Percentiles rank a stretch among this genome's conserved stretches.
phyloP scores from a whole-genome alignment of 345 rosid species.

The Syzygium grande region DNA sequence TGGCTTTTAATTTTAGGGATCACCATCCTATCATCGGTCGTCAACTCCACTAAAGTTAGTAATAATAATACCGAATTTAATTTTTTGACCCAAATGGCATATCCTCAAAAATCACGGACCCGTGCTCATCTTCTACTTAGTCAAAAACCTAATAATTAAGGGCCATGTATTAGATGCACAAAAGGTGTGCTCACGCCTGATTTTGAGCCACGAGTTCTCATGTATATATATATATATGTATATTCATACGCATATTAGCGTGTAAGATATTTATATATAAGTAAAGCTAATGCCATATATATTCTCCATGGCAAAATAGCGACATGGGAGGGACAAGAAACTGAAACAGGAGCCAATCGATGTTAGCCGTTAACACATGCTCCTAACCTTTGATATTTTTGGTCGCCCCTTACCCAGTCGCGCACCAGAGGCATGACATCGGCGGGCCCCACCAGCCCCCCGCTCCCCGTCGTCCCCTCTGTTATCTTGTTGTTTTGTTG shows the following conservation, averaged over 20 bases:
- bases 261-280: too few species aligned
- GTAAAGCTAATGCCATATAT: background rate
- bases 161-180: background rate
- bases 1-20: background rate
- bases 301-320: background rate
- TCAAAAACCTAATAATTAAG: background rate
- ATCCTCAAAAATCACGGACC: background rate
- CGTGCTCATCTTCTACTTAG: background rate
- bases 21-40: background rate
- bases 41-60: background rate
- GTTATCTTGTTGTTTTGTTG: background rate
- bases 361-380: background rate
- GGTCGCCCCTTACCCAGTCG: constrained; percentile 21
- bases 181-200: background rate
- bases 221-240: background rate
- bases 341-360: background rate
- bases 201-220: background rate
- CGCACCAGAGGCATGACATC: constrained; percentile 51
- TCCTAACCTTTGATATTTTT: background rate
- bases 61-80: background rate
- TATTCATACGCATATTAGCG: too few species aligned
- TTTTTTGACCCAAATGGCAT: background rate
- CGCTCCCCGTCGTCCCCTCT: background rate
- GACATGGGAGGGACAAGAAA: background rate
- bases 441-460: constrained; percentile 3